Evolutionary conservation across 306 rosid genomes (phyloP).

Genomic region (Acacia crassicarpa): DNA sequence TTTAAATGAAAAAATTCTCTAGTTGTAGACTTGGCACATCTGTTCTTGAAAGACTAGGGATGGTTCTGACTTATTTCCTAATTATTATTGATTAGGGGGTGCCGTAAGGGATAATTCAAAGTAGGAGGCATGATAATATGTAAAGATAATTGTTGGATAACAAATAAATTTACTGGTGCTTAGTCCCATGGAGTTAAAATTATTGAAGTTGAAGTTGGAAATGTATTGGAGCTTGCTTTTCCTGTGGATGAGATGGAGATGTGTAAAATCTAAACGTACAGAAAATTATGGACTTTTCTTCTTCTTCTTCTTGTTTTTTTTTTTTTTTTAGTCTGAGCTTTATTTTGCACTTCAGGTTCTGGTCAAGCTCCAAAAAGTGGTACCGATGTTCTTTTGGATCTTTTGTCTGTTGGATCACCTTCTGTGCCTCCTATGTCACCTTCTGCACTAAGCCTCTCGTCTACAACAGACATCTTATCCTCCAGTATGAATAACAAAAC

Average conservation of each 20-base stretch:
- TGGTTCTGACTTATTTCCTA: background rate
- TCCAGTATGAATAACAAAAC: conserved; percentile 52
- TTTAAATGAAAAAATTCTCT: background rate
- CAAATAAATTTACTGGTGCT: background rate
- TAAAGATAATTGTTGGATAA: background rate
- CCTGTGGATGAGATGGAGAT: background rate
- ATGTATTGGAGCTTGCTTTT: background rate
- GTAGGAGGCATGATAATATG: background rate
- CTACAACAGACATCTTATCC: conserved; percentile 56
- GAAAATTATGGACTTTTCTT: background rate
- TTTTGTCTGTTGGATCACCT: conserved; percentile 83
- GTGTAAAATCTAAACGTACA: background rate
- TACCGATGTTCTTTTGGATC: conserved; percentile 78
- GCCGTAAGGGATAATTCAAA: background rate
- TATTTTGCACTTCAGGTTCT: conserved; percentile 45
- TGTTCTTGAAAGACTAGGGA: background rate
- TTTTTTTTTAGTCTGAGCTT: conserved; percentile 23
- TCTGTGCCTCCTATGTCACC: conserved; percentile 48
- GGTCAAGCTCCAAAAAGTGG: conserved; percentile 64
- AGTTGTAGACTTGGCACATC: background rate
- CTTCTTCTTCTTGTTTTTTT: background rate
- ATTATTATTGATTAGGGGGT: background rate
- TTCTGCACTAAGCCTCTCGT: conserved; percentile 50
- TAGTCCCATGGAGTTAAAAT: background rate
- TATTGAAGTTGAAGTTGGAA: background rate